Conservation (phyloP, 495 filamentous ascomycete species). For the Penicillium cinerascens region DNA sequence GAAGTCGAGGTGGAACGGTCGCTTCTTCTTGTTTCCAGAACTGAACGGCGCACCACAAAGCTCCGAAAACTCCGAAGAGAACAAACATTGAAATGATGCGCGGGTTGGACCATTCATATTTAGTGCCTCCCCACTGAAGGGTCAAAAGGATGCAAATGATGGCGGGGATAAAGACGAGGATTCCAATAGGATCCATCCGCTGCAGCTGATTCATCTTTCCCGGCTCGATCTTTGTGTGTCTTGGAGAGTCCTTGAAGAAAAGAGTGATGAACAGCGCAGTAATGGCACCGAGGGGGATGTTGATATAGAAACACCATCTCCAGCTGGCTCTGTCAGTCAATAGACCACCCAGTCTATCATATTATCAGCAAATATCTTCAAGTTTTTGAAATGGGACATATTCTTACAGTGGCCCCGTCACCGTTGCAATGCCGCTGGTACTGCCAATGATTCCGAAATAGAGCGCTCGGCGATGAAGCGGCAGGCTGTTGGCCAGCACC, state of each 20-base stretch:
- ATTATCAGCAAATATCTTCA: background rate
- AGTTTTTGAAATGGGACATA: background rate
- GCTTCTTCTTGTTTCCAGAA: constrained; percentile 67
- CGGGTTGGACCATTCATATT: constrained; percentile 60
- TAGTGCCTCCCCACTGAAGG: constrained; percentile 79
- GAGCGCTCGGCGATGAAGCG: constrained; percentile 64
- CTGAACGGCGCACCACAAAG: constrained; percentile 62
- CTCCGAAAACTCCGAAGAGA: constrained; percentile 59
- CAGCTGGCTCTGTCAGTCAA: constrained; percentile 59
- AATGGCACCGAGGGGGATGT: constrained; percentile 63
- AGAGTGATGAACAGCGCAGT: constrained; percentile 57
- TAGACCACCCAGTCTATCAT: constrained; percentile 40
- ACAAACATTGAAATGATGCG: constrained; percentile 69
- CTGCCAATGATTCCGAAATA: constrained; percentile 73
- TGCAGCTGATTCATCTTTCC: constrained; percentile 42
- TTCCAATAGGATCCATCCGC: constrained; percentile 66
- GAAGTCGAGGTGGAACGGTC: constrained; percentile 69
- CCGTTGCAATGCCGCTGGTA: constrained; percentile 75
- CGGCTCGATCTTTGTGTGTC: constrained; percentile 34
- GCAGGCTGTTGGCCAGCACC: constrained; percentile 75
- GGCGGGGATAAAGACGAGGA: constrained; percentile 62
- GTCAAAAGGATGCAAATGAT: constrained; percentile 72
- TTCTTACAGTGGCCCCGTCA: constrained; percentile 65
- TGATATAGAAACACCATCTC: constrained; percentile 65
- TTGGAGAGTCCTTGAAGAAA: constrained; percentile 54